phyloP scores from a whole-genome alignment of 495 filamentous ascomycete species.

The Penicillium waksmanii region DNA sequence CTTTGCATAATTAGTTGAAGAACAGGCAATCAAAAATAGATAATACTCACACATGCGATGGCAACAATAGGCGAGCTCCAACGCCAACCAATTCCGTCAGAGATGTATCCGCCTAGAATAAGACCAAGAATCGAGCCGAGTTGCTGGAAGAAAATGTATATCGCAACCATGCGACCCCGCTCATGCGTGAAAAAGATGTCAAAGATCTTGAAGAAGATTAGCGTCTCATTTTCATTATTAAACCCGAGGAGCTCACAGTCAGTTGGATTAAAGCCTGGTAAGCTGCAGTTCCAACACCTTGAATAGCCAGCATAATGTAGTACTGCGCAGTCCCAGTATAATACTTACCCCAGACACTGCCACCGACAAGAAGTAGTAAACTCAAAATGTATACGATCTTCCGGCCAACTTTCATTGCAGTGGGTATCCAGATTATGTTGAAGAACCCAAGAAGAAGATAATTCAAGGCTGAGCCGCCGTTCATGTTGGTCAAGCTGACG shows the following conservation, averaged over 20 bases:
- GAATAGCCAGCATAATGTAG: constrained; percentile 28
- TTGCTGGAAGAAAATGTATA: constrained; percentile 36
- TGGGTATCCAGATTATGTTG: constrained; percentile 41
- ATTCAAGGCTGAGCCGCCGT: constrained; percentile 35
- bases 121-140: constrained; percentile 34
- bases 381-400: constrained; percentile 37
- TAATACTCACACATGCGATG: constrained; percentile 30
- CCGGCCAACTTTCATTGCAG: constrained; percentile 39
- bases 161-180: constrained; percentile 31
- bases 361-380: constrained; percentile 24
- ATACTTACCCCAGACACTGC: constrained; percentile 32
- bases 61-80: constrained; percentile 40
- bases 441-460: constrained; percentile 40
- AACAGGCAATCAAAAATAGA: not conserved
- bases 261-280: constrained; percentile 39
- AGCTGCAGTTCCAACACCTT: constrained; percentile 34
- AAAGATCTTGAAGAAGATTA: constrained; percentile 26
- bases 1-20: constrained; percentile 8
- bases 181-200: constrained; percentile 37
- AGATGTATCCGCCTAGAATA: constrained; percentile 34
- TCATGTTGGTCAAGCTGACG: constrained; percentile 36
- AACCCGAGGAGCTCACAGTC: constrained; percentile 19
- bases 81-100: constrained; percentile 37
- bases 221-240: not conserved
- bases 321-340: constrained; percentile 31